Evolutionary conservation across 208 protist species (phyloP).

Genomic region (Acanthamoeba comandoni): DNA sequence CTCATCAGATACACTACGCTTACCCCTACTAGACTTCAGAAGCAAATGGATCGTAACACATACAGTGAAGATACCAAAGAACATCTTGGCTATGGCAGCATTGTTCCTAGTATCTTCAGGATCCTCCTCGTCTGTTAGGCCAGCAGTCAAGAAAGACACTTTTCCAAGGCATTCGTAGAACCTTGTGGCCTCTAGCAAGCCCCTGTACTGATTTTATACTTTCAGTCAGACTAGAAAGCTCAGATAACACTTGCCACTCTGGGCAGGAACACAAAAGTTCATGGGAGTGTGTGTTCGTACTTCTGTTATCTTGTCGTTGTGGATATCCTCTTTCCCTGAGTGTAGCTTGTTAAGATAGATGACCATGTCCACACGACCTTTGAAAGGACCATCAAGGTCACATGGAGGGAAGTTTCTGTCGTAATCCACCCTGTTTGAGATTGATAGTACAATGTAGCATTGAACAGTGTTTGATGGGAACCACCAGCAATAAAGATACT

Average conservation of each 20-base stretch:
- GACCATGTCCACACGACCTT: slow-evolving; percentile 16
- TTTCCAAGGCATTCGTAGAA: slow-evolving; percentile 56
- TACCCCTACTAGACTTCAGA: no score
- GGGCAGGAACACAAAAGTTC: no score
- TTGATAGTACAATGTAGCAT: no score
- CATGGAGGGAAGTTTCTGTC: slow-evolving; percentile 7
- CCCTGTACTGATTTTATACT: slow-evolving; percentile 51
- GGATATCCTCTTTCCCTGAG: neutral
- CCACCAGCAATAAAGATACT: no score
- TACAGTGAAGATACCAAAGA: slow-evolving; percentile 56
- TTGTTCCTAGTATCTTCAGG: slow-evolving; percentile 44
- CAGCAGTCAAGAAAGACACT: slow-evolving; percentile 26
- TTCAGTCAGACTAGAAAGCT: neutral
- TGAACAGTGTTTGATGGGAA: no score
- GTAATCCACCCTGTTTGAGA: slow-evolving; percentile 38
- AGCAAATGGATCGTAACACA: no score
- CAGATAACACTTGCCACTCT: neutral
- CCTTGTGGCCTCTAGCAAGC: slow-evolving; percentile 9
- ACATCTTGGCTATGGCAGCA: slow-evolving; percentile 36
- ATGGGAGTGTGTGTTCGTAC: no score
- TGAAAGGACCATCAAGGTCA: slow-evolving; percentile 18
- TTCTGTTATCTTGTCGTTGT: neutral
- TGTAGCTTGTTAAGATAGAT: slow-evolving; percentile 69
- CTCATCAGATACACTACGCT: no score
- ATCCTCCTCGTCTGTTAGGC: slow-evolving; percentile 58